Percentiles rank a stretch among this genome's conserved stretches.
These are phyloP conservation scores for Podospora conica DNA, from an alignment of 495 filamentous ascomycete genomes.

Conservation along the genomic window DNA sequence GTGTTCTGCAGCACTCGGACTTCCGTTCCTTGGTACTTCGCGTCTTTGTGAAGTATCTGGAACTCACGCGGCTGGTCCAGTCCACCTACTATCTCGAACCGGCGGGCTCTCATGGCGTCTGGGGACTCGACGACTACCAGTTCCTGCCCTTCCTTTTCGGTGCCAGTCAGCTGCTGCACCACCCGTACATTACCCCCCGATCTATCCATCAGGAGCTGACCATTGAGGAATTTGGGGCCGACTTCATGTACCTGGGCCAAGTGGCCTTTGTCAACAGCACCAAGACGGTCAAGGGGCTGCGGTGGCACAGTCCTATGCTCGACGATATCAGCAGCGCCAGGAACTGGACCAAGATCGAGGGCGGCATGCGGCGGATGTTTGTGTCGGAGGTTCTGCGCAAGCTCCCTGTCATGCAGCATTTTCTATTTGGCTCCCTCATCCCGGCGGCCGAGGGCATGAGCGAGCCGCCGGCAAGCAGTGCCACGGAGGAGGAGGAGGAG, in stretches of 20 bases:
- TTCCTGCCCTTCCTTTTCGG: constrained; percentile 96
- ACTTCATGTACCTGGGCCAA: constrained; percentile 86
- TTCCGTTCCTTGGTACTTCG: constrained; percentile 68
- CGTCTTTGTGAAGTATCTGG: constrained; percentile 75
- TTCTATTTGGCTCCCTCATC: constrained; percentile 80
- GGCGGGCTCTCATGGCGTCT: constrained; percentile 90
- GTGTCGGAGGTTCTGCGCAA: constrained; percentile 87
- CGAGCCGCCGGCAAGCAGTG: constrained; percentile 42
- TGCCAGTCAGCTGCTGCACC: constrained; percentile 78
- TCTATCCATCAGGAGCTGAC: constrained; percentile 79
- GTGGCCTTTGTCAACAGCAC: constrained; percentile 91
- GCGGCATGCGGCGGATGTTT: constrained; percentile 95
- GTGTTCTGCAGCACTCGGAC: constrained; percentile 52
- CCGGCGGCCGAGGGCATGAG: constrained; percentile 79
- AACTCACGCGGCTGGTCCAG: constrained; percentile 75
- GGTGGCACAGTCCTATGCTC: constrained; percentile 98
- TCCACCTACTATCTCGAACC: constrained; percentile 91
- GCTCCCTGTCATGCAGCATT: constrained; percentile 97
- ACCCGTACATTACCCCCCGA: constrained; percentile 80
- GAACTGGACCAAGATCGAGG: constrained; percentile 87
- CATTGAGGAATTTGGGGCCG: constrained; percentile 75
- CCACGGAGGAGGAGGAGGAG: constrained; percentile 40
- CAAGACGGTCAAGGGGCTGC: constrained; percentile 89
- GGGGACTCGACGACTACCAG: constrained; percentile 97
- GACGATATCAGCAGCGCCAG: constrained; percentile 95